phyloP scores from a whole-genome alignment of 805 yeast species.

The Saturnispora bothae region DNA sequence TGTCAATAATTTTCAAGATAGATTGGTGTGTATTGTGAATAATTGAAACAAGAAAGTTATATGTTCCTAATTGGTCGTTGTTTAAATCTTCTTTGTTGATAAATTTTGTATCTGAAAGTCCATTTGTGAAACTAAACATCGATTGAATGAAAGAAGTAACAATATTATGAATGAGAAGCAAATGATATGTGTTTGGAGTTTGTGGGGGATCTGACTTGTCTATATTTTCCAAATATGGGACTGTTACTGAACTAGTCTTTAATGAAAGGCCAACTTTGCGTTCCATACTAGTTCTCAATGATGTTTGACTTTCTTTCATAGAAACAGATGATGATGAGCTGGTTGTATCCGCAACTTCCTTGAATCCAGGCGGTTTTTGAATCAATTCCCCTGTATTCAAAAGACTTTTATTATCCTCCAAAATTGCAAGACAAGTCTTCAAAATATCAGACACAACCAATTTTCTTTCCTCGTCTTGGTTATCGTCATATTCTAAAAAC shows the following conservation, averaged over 20 bases:
- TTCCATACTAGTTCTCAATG: background rate
- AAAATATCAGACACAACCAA: constrained; percentile 51
- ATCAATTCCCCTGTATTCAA: constrained; percentile 29
- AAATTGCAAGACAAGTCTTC: constrained; percentile 29
- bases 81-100: constrained; percentile 7
- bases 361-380: constrained; percentile 19
- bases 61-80: constrained; percentile 8
- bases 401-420: constrained; percentile 24
- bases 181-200: constrained; percentile 50
- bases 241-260: constrained; percentile 36
- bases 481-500: constrained; percentile 52
- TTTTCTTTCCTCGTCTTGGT: constrained; percentile 39
- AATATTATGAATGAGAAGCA: constrained; percentile 45
- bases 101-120: constrained; percentile 8
- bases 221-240: constrained; percentile 59
- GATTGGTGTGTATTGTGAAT: constrained; percentile 29
- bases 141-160: constrained; percentile 57
- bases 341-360: background rate
- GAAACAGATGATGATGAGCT: constrained; percentile 6
- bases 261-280: constrained; percentile 26
- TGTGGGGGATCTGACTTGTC: constrained; percentile 76
- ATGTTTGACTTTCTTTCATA: background rate
- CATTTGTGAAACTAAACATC: constrained; percentile 42
- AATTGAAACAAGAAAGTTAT: constrained; percentile 18
- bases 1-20: constrained; percentile 35